phyloP scores from a whole-genome alignment of 345 rosid genomes.

The Firmiana major region DNA sequence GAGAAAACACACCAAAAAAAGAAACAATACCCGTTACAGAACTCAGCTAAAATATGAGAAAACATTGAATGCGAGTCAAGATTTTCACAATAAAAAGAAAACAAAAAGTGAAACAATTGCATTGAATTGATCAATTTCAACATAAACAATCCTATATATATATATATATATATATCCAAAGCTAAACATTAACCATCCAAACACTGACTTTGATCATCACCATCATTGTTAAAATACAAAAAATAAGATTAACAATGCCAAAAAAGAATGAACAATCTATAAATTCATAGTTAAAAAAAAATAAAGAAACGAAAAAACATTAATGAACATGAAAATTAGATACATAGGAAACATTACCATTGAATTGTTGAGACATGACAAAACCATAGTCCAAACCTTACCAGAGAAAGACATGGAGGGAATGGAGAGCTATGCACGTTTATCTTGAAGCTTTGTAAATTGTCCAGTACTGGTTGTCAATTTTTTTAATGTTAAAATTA shows the following conservation, averaged over 20 bases:
- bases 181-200: neutral
- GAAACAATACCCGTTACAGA: neutral
- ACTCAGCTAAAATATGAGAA: neutral
- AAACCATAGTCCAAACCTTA: slow-evolving; percentile 12
- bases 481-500: neutral
- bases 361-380: neutral
- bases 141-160: neutral
- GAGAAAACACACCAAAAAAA: neutral
- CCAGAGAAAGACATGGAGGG: slow-evolving; percentile 1
- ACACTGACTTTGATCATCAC: neutral
- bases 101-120: neutral
- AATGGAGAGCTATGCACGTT: slow-evolving; percentile 20
- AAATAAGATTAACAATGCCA: neutral
- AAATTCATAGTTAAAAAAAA: neutral
- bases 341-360: neutral
- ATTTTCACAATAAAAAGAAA: neutral
- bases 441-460: neutral
- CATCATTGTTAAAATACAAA: neutral
- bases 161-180: neutral
- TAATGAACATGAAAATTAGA: neutral
- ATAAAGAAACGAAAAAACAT: neutral
- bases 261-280: neutral
- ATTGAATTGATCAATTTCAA: neutral
- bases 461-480: neutral
- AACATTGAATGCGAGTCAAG: neutral